Evolutionary conservation across 768 basidiomycete species (phyloP).

Genomic region (Cytidiella melzeri): DNA sequence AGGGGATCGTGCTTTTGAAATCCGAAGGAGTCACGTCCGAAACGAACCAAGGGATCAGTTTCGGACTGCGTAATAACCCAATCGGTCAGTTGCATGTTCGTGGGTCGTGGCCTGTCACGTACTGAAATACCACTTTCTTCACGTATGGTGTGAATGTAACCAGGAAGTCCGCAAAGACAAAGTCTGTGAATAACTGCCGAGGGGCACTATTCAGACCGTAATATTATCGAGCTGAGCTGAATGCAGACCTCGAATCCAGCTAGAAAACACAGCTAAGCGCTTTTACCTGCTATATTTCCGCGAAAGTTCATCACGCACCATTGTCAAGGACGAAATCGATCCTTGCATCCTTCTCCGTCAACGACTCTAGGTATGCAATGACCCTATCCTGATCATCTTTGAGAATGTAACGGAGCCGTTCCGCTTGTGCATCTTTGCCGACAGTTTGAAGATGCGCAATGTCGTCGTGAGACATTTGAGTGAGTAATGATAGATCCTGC

Average conservation of each 20-base stretch:
- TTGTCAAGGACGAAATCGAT: conserved; percentile 93
- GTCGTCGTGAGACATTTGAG: conserved; percentile 76
- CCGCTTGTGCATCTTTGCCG: conserved; percentile 72
- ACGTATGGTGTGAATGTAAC: conserved; percentile 85
- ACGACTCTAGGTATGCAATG: conserved; percentile 63
- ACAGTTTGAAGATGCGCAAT: conserved; percentile 80
- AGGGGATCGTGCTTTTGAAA: conserved; percentile 53
- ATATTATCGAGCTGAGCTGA: neutral
- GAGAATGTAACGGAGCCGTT: conserved; percentile 74
- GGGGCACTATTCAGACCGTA: neutral
- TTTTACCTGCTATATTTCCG: neutral
- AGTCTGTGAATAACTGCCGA: conserved; percentile 79
- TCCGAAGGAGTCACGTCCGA: conserved; percentile 90
- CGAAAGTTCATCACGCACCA: conserved; percentile 40
- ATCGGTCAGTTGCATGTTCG: neutral
- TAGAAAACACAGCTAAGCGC: conserved; percentile 23
- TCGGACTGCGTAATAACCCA: conserved; percentile 50
- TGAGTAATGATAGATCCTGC: conserved; percentile 86
- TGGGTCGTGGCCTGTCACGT: conserved; percentile 26
- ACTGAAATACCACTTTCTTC: conserved; percentile 87
- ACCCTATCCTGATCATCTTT: conserved; percentile 72
- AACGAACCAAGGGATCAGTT: conserved; percentile 96
- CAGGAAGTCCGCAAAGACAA: conserved; percentile 90
- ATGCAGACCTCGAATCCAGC: conserved; percentile 81
- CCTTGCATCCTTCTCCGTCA: conserved; percentile 40